phyloP scores from a whole-genome alignment of 2,329 filamentous ascomycete genomes.

The Fusarium sp. region DNA sequence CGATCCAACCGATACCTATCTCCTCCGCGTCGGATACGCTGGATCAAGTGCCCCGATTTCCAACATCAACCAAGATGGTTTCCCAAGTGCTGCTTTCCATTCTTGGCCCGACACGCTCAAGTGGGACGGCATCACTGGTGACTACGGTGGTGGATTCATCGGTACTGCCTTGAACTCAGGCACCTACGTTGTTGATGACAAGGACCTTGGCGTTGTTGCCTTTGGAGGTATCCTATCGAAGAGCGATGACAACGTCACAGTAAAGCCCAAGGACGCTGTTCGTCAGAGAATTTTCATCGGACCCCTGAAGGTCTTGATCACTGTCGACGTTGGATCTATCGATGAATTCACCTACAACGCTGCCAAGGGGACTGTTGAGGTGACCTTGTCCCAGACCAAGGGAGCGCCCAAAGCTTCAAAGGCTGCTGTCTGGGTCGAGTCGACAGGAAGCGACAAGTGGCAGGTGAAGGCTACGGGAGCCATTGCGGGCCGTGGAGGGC shows the following conservation, averaged over 20 bases:
- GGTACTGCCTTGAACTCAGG: slow-evolving; percentile 63
- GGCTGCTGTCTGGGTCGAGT: slow-evolving; percentile 53
- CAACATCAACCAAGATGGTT: slow-evolving; percentile 67
- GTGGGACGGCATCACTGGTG: slow-evolving; percentile 69
- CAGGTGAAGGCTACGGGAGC: slow-evolving; percentile 2
- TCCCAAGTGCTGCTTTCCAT: slow-evolving; percentile 67
- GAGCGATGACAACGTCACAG: slow-evolving; percentile 43
- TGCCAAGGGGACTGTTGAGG: neutral
- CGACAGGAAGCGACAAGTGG: slow-evolving; percentile 32
- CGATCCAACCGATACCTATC: slow-evolving; percentile 59
- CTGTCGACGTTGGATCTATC: slow-evolving; percentile 58
- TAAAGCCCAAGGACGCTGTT: slow-evolving; percentile 59
- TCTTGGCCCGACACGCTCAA: slow-evolving; percentile 65
- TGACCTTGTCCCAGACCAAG: slow-evolving; percentile 48
- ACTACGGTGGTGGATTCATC: slow-evolving; percentile 68
- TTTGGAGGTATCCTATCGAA: slow-evolving; percentile 60
- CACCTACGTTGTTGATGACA: slow-evolving; percentile 61
- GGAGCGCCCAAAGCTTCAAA: slow-evolving; percentile 43
- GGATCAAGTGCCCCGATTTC: slow-evolving; percentile 64
- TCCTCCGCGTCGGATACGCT: slow-evolving; percentile 66
- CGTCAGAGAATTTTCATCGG: slow-evolving; percentile 62
- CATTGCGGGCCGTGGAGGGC: slow-evolving; percentile 36
- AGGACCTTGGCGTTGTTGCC: slow-evolving; percentile 58
- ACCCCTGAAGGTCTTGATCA: slow-evolving; percentile 55
- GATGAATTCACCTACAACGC: slow-evolving; percentile 50